Evolutionary conservation across 495 filamentous ascomycete genomes (phyloP), one percentile per base, ranked within the genome.

Genomic region (Penicillium silybi): DNA sequence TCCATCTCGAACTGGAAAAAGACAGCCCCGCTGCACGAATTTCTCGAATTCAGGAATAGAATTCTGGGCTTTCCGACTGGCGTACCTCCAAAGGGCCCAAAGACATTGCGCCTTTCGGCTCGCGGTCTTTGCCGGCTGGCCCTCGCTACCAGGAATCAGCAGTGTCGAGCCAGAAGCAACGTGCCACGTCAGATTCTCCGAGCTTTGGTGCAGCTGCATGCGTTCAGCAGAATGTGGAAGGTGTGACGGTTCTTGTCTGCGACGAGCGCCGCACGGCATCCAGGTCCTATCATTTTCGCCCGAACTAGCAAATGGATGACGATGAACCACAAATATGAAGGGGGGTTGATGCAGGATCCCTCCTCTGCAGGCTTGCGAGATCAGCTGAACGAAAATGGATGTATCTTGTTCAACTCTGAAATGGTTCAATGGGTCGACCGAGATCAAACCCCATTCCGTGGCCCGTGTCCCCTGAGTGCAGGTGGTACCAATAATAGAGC

Each of bases 161-260:
- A 39, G 46, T 46, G 53, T 26, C 57, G 54, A 59, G 55, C 73
- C 72, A 74, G 67, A 72, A 64, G 62, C 53, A 64, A 62, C 47
- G 45, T 66, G 73, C 73, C 73, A 77, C 73, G 73, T 77, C 73
- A 77, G 70, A 74, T 66, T 67, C 63, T 67, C 65, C 58, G 67
- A 69, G 66, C 64, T 72, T 58, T 73, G 66, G 67, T 70, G 69
- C 69, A 74, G 66, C 60, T 74, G 72, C 72, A 75, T 72, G 59
- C 56, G 65, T 70, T 68, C 56, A 65, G 65, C 55, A 62, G 62
- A 57, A 69, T 67, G 63, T 67, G 66, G 66, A 66, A 66, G 50
- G 66, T 71, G 66, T 66, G 64, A 76, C 64, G 59, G 62, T 65
- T 65, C 66, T 62, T 69, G 63, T 73, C 67, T 63, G 57, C 59